phyloP scores from a whole-genome alignment of 495 filamentous ascomycete species.

The Evernia prunastri region DNA sequence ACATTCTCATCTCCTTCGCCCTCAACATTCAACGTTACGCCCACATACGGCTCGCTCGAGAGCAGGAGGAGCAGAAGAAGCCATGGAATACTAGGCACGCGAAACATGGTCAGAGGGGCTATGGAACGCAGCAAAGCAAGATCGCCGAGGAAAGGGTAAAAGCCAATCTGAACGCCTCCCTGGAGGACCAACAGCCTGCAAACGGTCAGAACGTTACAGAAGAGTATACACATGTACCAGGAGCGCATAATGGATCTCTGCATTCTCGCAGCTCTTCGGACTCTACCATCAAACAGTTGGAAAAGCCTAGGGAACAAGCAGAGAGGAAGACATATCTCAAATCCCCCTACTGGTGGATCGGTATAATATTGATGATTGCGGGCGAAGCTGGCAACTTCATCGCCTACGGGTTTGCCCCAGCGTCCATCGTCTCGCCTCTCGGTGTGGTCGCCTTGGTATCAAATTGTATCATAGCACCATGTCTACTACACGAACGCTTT shows the following conservation, averaged over 20 bases:
- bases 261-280: constrained; percentile 35
- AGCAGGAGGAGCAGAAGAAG: constrained; percentile 50
- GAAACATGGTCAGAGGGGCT: constrained; percentile 33
- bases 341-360: constrained; percentile 93
- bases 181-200: constrained; percentile 28
- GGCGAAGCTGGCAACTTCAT: constrained; percentile 95
- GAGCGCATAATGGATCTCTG: constrained; percentile 30
- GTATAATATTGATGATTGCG: constrained; percentile 83
- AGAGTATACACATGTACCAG: background rate
- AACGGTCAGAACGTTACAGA: constrained; percentile 23
- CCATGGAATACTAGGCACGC: constrained; percentile 25
- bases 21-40: constrained; percentile 96
- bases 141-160: constrained; percentile 26
- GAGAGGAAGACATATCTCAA: constrained; percentile 65
- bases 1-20: constrained; percentile 87
- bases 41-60: constrained; percentile 68
- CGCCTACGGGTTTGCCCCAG: constrained; percentile 96
- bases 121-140: constrained; percentile 31
- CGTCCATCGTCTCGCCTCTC: constrained; percentile 93
- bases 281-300: constrained; percentile 34
- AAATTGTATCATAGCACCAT: constrained; percentile 92
- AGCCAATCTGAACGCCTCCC: constrained; percentile 27
- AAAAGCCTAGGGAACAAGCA: constrained; percentile 27
- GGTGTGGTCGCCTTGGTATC: constrained; percentile 92
- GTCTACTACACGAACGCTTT: constrained; percentile 84